Evolutionary conservation across 768 basidiomycete species (phyloP), one percentile per base, ranked within the genome.

Genomic region (Boletus coccyginus): DNA sequence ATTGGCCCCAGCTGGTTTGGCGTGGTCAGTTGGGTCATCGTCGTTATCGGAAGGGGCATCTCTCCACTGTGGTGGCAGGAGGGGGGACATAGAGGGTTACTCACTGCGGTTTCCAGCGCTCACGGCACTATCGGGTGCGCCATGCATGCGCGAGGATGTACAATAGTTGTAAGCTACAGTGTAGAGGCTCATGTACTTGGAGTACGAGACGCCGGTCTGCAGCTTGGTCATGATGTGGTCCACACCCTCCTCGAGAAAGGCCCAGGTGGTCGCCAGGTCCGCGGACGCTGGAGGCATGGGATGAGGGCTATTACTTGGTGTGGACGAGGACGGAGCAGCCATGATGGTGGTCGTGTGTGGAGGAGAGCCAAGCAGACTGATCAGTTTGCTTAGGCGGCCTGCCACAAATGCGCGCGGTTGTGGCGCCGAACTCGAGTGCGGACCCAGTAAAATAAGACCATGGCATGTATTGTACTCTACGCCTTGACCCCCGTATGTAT

Each of bases 91-190:
- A 48, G 35, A 52, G 5, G 16, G 50, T 13, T 24, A 80, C 86
- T 75, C 66, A 90, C 88, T 85, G 68, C 88, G 80, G 63, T 70
- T 75, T 5, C 76, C 73, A 17, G 74, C 56, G 11, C 73, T 69
- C 3, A 71, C 63, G 24, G 52, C 31, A n/a, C 66, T 65, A 27
- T 76, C 73, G 19, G 76, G 74, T 24, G 67, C 74, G 46, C 79
- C 78, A 65, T 81, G 83, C 86, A 88, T 88, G 71, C 86, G 87
- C 4, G 89, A 90, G 31, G 89, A 90, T 29, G 92, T 98, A 69
- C 97, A 99, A 72, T 96, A 98, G 77, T 98, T 98, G 80, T 99
- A 98, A 10, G 92, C 90, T 50, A 94, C 92, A 24, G 94, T 96
- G 74, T 98, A 94, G 57, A 86, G 78, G 60, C 71, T 81, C 92